Evolutionary conservation across 2,329 filamentous ascomycete genomes (phyloP).

Genomic region (Aureobasidium vineae): DNA sequence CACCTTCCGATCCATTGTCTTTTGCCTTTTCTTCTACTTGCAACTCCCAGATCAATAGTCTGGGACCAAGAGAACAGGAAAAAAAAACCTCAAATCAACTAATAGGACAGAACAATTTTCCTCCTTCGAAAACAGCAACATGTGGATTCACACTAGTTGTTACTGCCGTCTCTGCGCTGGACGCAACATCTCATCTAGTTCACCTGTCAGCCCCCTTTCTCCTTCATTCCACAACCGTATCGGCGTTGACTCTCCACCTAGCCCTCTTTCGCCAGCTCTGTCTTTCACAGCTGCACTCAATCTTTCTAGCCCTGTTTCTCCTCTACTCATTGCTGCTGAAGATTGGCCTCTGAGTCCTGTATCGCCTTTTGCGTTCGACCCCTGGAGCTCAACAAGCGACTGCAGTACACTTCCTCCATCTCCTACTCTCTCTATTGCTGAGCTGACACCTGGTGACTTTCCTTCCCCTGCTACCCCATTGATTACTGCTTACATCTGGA

Average conservation of each 20-base stretch:
- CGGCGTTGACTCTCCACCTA: neutral
- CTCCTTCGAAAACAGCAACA: neutral
- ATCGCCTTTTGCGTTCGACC: neutral
- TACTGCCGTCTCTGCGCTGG: slow-evolving; percentile 21
- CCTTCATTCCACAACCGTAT: neutral
- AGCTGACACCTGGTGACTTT: neutral
- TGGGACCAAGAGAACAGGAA: neutral
- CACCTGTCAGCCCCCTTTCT: slow-evolving; percentile 9
- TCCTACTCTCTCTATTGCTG: neutral
- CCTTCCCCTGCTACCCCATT: neutral
- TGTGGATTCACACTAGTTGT: slow-evolving; percentile 3
- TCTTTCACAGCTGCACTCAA: neutral
- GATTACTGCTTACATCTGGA: neutral
- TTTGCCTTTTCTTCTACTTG: neutral
- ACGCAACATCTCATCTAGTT: neutral
- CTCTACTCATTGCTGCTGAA: neutral
- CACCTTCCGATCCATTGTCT: neutral
- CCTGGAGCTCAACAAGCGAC: neutral
- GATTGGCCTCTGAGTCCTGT: neutral
- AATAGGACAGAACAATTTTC: neutral
- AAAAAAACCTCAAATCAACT: neutral
- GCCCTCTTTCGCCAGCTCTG: neutral
- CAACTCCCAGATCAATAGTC: neutral
- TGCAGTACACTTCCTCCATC: neutral
- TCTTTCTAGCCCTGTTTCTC: neutral